These are phyloP conservation scores for Aspergillus persii DNA, from an alignment of 2,329 filamentous ascomycete genomes.

Conservation along the genomic window DNA sequence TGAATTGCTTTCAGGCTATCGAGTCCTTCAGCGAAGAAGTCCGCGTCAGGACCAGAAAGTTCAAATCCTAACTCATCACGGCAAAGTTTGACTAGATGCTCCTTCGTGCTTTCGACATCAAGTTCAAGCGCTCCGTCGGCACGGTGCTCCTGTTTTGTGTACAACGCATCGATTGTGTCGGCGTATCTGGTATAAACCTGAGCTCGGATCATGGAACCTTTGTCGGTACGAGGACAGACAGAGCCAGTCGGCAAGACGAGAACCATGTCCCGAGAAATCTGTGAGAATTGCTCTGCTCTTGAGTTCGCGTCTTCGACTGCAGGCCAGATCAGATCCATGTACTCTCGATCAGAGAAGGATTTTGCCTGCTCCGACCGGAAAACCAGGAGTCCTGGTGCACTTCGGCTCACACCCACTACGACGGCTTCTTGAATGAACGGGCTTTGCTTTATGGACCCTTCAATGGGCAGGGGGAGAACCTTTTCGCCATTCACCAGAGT, in stretches of 20 bases:
- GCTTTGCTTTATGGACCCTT: constrained; percentile 32
- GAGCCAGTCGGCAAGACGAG: constrained; percentile 32
- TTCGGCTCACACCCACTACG: constrained; percentile 27
- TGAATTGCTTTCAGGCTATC: constrained; percentile 50
- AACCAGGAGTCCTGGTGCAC: constrained; percentile 29
- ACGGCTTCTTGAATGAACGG: constrained; percentile 32
- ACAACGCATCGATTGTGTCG: constrained; percentile 42
- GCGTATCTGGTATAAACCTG: constrained; percentile 48
- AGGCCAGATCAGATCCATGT: constrained; percentile 39
- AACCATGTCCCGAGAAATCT: constrained; percentile 45
- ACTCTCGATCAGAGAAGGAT: constrained; percentile 29
- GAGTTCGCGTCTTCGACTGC: constrained; percentile 40
- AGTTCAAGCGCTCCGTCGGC: constrained; percentile 30
- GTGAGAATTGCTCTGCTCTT: constrained; percentile 44
- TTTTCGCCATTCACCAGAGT: constrained; percentile 36
- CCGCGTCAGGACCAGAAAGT: constrained; percentile 30
- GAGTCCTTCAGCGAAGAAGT: constrained; percentile 47
- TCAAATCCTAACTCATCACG: constrained; percentile 32
- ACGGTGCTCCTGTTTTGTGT: constrained; percentile 17
- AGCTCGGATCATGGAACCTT: constrained; percentile 53
- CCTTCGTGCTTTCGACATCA: constrained; percentile 30
- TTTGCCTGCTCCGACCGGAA: constrained; percentile 25
- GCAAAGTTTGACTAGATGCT: constrained; percentile 30
- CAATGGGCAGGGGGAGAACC: constrained; percentile 33
- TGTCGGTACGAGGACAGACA: constrained; percentile 52